A percentile compares a stretch with the other conserved stretches of the same genome.
These are phyloP conservation scores for Pseudoturritis turrita DNA, from an alignment of 345 rosid species.

Conservation along the genomic window DNA sequence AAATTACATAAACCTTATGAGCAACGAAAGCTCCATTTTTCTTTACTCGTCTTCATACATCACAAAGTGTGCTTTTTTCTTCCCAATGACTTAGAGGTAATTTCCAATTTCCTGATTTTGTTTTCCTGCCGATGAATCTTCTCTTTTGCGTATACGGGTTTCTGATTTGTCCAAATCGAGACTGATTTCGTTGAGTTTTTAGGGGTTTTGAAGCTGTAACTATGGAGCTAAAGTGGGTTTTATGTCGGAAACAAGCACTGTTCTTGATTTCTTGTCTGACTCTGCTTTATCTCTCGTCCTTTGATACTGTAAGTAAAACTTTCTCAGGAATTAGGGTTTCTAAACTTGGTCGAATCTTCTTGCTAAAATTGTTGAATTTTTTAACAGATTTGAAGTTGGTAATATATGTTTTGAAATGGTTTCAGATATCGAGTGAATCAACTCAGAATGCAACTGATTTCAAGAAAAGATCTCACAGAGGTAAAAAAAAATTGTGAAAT, in stretches of 20 bases:
- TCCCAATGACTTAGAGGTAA: not conserved
- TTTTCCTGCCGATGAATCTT: not conserved
- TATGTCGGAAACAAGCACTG: conserved; percentile 7
- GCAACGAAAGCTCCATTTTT: not conserved
- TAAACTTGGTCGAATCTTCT: not conserved
- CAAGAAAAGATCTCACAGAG: conserved; percentile 22
- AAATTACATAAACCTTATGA: not conserved
- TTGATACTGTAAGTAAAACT: conserved; percentile 22
- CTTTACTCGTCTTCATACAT: not conserved
- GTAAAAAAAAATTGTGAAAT: conserved; percentile 7
- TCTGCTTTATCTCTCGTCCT: conserved; percentile 8
- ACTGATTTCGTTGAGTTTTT: not conserved
- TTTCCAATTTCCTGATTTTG: not conserved
- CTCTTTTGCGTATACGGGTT: not conserved
- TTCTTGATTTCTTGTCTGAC: conserved; percentile 16
- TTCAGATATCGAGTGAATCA: conserved; percentile 27
- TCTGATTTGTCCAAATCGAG: not conserved
- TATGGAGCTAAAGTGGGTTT: conserved; percentile 21
- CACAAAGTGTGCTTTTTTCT: not conserved
- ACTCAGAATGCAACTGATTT: conserved; percentile 7
- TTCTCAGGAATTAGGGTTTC: conserved; percentile 20
- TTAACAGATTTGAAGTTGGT: not conserved
- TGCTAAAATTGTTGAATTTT: not conserved
- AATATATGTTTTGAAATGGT: not conserved
- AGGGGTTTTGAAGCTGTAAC: conserved; percentile 8